Evolutionary conservation across 805 yeast species (phyloP), one percentile per base, ranked within the genome.

Genomic region (Pichia manshurica): DNA sequence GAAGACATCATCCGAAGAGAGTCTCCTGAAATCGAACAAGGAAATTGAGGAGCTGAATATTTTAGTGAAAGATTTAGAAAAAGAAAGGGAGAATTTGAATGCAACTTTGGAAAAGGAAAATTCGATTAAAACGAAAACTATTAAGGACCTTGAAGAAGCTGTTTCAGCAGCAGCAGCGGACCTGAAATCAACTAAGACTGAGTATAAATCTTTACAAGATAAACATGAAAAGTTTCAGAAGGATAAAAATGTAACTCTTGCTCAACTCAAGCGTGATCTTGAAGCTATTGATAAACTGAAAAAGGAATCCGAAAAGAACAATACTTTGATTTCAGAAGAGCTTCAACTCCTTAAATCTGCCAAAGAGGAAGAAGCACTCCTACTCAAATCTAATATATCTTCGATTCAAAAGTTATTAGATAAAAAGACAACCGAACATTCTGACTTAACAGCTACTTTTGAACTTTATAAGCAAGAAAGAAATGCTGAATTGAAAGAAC

Each of bases 191-290:
- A 88, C 93, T 1, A 77, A 84, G 5, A 74, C 74, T 45, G 68
- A 74, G 6, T 95, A 88, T 62, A 88, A 43, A 95, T 86, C 47
- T 81, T 79, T 54, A 93, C n/a, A 34, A 10, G 12, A n/a, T 3
- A 15, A 36, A 22, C 38, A 42, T 31, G 33, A 36, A 13, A 16
- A 35, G 9, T 34, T 46, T 7, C 19, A 28, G 3, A 29, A n/a
- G 1, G 20, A 39, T 3, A 29, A 39, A 20, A n/a, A 42, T 8
- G 20, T 25, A 12, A 15, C 12, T 6, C n/a, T 34, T 7, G 9
- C 16, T 5, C 38, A 35, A 19, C 31, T 42, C 5, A 39, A 36
- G n/a, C 19, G 23, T n/a, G 32, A 19, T 4, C 6, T 38, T 7
- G 36, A 20, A 16, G n/a, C 15, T 2, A 28, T 46, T 35, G 39